A percentile compares a stretch with the other conserved stretches of the same genome.
Conservation (phyloP, 2,329 filamentous ascomycete species). For the Aquanectria penicillioides region DNA sequence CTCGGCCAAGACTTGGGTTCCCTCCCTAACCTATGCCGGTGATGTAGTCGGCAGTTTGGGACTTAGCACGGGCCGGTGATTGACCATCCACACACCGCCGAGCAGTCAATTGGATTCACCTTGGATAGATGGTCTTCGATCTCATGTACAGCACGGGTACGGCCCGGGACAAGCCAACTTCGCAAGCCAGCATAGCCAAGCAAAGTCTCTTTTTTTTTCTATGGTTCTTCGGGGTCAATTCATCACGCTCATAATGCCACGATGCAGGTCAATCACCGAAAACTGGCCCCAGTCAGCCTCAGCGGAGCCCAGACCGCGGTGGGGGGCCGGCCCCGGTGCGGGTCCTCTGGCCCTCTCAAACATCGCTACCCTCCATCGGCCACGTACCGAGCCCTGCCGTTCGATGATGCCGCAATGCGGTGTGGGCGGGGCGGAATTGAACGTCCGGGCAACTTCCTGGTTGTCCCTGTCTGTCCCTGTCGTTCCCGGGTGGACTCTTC, state of each 20-base stretch:
- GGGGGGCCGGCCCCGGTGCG: slow-evolving; percentile 34
- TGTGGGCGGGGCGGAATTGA: slow-evolving; percentile 37
- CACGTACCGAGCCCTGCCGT: slow-evolving; percentile 38
- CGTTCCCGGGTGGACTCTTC: slow-evolving; percentile 1
- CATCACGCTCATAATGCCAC: slow-evolving; percentile 30
- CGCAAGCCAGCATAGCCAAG: slow-evolving; percentile 14
- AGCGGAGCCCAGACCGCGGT: slow-evolving; percentile 36
- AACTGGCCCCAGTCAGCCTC: slow-evolving; percentile 29
- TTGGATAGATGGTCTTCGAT: too few species aligned
- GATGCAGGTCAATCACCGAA: slow-evolving; percentile 39
- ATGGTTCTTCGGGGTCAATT: slow-evolving; percentile 12
- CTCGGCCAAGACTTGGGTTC: slow-evolving; percentile 1
- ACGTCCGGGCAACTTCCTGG: slow-evolving; percentile 30
- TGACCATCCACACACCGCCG: too few species aligned
- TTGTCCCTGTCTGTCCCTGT: slow-evolving; percentile 7
- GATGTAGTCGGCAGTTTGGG: background rate
- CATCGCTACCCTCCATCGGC: slow-evolving; percentile 36
- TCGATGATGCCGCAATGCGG: slow-evolving; percentile 13
- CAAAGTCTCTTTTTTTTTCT: slow-evolving; percentile 6
- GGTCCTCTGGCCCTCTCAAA: slow-evolving; percentile 20
- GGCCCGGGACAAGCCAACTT: background rate
- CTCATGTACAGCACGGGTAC: too few species aligned
- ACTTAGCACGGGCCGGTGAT: background rate
- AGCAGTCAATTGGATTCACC: too few species aligned
- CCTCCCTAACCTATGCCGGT: background rate